Evolutionary conservation across 441 rosid genomes (phyloP).

Genomic region (Adansonia gregorii): DNA sequence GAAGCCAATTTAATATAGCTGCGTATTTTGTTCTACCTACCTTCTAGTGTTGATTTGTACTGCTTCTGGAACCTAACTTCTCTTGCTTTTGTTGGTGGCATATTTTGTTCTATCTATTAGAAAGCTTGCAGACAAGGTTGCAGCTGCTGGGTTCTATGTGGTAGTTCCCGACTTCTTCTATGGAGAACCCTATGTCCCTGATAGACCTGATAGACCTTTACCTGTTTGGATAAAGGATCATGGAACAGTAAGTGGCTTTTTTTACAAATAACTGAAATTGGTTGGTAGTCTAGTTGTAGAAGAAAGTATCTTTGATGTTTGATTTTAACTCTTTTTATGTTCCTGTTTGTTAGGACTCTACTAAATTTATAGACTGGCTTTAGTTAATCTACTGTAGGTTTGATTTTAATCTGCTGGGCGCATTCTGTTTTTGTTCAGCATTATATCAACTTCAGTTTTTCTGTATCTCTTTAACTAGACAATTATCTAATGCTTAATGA

Average conservation of each 20-base stretch:
- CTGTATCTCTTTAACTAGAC: neutral
- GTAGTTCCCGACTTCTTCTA: constrained; percentile 71
- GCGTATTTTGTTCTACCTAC: neutral
- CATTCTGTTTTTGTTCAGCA: neutral
- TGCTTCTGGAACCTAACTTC: constrained; percentile 6
- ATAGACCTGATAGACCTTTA: constrained; percentile 39
- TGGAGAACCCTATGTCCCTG: constrained; percentile 60
- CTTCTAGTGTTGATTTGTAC: neutral
- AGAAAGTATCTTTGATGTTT: neutral
- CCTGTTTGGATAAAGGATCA: constrained; percentile 59
- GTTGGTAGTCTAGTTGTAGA: neutral
- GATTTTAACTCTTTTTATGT: neutral
- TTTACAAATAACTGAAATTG: neutral
- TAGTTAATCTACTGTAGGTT: neutral
- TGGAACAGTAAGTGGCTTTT: constrained; percentile 46
- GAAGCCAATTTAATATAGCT: constrained; percentile 2
- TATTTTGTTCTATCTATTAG: constrained; percentile 28
- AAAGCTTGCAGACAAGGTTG: constrained; percentile 68
- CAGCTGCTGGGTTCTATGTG: constrained; percentile 68
- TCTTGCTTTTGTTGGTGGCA: constrained; percentile 14
- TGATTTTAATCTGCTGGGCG: neutral
- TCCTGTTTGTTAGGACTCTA: neutral
- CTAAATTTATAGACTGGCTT: neutral
- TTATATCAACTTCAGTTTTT: neutral
- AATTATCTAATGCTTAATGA: neutral